Evolutionary conservation across 2,329 filamentous ascomycete genomes (phyloP), one percentile per base, ranked within the genome.

Genomic region (Boeremia exigua): DNA sequence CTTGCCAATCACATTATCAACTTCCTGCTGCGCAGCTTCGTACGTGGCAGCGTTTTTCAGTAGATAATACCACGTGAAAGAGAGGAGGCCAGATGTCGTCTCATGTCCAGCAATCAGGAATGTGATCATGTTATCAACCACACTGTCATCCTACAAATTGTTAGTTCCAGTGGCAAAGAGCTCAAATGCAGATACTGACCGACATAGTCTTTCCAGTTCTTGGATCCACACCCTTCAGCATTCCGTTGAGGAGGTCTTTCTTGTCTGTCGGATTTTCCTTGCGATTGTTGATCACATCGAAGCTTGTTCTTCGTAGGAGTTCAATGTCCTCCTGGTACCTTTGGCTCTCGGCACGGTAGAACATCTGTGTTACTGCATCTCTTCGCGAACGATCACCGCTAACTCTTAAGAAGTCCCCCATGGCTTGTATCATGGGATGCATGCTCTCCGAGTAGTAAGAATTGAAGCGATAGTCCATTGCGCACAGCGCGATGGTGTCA

Each of bases 121-220:
- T 2, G 83, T 83, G 48, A 89, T 84, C 61, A 91, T 86, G 69
- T 91, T 88, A 71, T 89, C 86, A 43, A 88, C 80, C 44, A 89
- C 81, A 56, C 84, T 83, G 9, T 82, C 82, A 4, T 89, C 83
- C 4, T 66, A n/a, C 8, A 8, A 1, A 36, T 6, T 5, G 8
- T 66, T 19, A 66, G 36, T 25, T 28, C 6, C 12, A 2, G 15
- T 2, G 6, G 15, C 10, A 9, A 4, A 3, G 8, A 3, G 6
- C 1, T 17, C 8, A 9, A 3, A 10, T 9, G 6, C 3, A 15
- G 14, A 4, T 15, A 52, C 62, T 53, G 19, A 65, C 65, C 10
- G 76, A 81, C 60, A 91, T 77, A 2, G 74, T 75, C 55, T 81
- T 77, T 27, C 84, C 85, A 0, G 87, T 89, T 66, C 87, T 80